A percentile compares a stretch with the other conserved stretches of the same genome.
Conservation (phyloP, 2,329 filamentous ascomycete species). For the Cephalotrichum gorgonifer region DNA sequence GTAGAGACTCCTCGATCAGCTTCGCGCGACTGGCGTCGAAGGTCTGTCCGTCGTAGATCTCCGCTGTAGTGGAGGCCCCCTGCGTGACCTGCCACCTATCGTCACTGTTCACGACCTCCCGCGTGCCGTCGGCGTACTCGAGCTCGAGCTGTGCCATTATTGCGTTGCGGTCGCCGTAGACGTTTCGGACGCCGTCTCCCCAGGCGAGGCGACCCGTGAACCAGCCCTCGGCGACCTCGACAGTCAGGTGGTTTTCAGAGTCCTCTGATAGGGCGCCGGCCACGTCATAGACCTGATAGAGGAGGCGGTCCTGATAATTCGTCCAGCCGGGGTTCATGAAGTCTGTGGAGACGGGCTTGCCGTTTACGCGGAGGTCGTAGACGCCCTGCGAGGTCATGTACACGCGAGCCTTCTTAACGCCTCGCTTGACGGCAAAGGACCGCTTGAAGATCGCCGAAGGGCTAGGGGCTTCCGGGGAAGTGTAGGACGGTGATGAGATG, state of each 20-base stretch:
- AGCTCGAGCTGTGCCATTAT: conserved; percentile 27
- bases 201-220: conserved; percentile 26
- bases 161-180: conserved; percentile 27
- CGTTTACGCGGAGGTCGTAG: conserved; percentile 37
- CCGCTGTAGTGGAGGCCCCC: conserved; percentile 21
- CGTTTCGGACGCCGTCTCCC: conserved; percentile 17
- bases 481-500: conserved; percentile 16
- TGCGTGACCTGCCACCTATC: conserved; percentile 26
- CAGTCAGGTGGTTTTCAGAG: conserved; percentile 23
- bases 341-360: conserved; percentile 24
- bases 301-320: conserved; percentile 35
- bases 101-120: conserved; percentile 19
- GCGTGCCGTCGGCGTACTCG: conserved; percentile 10
- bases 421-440: conserved; percentile 15
- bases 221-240: conserved; percentile 39
- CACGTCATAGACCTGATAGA: conserved; percentile 44
- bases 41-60: conserved; percentile 42
- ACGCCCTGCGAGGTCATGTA: conserved; percentile 36
- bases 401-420: conserved; percentile 25
- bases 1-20: conserved; percentile 6
- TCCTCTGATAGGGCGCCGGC: conserved; percentile 22
- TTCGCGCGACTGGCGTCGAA: conserved; percentile 29
- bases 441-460: conserved; percentile 20
- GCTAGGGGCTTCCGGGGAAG: conserved; percentile 14
- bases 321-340: conserved; percentile 42